phyloP scores from a whole-genome alignment of 257 asterid species.

The Mitragyna speciosa region DNA sequence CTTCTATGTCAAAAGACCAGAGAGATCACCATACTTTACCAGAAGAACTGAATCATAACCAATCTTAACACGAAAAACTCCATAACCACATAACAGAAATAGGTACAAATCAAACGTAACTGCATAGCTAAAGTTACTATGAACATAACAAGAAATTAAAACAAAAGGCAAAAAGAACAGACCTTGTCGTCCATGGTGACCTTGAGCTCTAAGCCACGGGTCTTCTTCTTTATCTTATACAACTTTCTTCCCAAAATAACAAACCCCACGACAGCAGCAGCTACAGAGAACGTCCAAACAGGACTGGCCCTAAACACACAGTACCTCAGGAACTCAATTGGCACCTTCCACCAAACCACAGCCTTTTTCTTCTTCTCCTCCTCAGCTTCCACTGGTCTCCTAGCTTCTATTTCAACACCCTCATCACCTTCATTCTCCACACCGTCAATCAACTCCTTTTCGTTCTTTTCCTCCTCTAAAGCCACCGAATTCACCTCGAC shows the following conservation, averaged over 20 bases:
- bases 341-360: constrained; percentile 92
- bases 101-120: neutral
- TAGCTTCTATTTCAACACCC: constrained; percentile 25
- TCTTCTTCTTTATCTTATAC: constrained; percentile 75
- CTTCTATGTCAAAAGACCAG: neutral
- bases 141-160: constrained; percentile 17
- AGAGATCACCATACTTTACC: neutral
- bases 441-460: constrained; percentile 23
- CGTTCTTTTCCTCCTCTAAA: constrained; percentile 34
- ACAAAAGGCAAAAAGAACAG: constrained; percentile 22
- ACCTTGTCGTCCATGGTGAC: constrained; percentile 90
- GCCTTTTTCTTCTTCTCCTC: constrained; percentile 43
- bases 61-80: neutral
- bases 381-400: constrained; percentile 36
- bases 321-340: constrained; percentile 68
- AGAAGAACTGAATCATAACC: neutral
- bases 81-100: neutral
- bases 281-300: constrained; percentile 75
- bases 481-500: constrained; percentile 16
- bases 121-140: neutral
- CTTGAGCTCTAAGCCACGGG: constrained; percentile 64
- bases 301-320: constrained; percentile 68
- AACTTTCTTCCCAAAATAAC: constrained; percentile 73
- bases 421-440: constrained; percentile 20
- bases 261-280: constrained; percentile 87